These are phyloP conservation scores for Pelagomonas calceolata DNA, from an alignment of 108 stramenopile genomes.

Conservation along the genomic window DNA sequence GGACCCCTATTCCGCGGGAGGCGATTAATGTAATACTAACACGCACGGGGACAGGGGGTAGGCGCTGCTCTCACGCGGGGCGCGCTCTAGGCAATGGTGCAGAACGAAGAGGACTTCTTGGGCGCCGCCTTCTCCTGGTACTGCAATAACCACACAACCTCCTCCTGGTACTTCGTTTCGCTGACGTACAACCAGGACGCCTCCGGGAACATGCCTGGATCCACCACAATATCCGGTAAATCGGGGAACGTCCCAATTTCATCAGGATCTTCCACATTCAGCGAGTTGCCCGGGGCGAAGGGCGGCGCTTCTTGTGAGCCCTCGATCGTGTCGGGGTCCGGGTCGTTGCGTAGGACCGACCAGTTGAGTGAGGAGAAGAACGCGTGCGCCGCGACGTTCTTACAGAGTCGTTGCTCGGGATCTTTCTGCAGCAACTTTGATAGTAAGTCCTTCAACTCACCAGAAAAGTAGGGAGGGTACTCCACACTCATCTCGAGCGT, in stretches of 20 bases:
- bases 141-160: neutral
- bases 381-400: conserved; percentile 25
- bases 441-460: conserved; percentile 20
- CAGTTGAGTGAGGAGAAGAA: conserved; percentile 26
- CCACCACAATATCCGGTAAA: neutral
- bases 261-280: neutral
- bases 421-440: conserved; percentile 19
- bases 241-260: neutral
- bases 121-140: too few relatives aligned
- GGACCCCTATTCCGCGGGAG: too few relatives aligned
- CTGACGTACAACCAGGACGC: neutral
- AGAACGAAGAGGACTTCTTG: too few relatives aligned
- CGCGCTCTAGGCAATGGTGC: too few relatives aligned
- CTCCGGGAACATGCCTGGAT: neutral
- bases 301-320: neutral
- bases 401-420: conserved; percentile 23
- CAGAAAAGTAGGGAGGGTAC: conserved; percentile 13
- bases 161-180: neutral
- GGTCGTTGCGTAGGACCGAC: conserved; percentile 8
- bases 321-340: neutral
- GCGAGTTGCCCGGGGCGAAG: neutral
- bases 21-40: too few relatives aligned
- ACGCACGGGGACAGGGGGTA: too few relatives aligned
- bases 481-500: conserved; percentile 38
- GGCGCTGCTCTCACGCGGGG: too few relatives aligned